Conservation (phyloP, 306 rosid genomes). For the Rosa lucieae region DNA sequence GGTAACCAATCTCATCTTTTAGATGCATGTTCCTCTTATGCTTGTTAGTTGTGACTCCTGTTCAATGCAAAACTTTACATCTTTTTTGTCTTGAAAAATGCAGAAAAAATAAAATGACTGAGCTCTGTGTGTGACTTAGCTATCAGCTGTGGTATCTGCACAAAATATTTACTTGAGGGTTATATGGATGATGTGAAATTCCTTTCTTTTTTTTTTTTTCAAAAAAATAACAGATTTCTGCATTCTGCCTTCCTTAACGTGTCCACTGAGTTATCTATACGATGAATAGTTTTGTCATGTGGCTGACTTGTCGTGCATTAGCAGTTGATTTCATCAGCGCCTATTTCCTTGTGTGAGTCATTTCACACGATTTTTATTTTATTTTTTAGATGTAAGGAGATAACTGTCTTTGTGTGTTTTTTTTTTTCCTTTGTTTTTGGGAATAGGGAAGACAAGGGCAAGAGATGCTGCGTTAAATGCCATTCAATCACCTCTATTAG, state of each 20-base stretch:
- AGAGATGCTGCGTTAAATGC: constrained; percentile 99
- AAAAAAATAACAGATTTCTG: background rate
- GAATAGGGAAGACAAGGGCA: constrained; percentile 93
- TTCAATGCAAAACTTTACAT: background rate
- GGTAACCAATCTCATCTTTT: background rate
- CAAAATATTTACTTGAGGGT: background rate
- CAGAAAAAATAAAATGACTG: background rate
- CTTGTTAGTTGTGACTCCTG: background rate
- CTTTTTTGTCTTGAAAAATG: background rate
- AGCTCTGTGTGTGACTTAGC: background rate
- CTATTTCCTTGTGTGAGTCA: background rate
- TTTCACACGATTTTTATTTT: background rate
- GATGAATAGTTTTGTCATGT: background rate
- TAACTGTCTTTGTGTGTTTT: constrained; percentile 17
- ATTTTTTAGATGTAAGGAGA: background rate
- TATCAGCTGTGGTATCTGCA: background rate
- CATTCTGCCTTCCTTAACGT: background rate
- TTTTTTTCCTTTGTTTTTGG: constrained; percentile 30
- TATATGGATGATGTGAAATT: background rate
- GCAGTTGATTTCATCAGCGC: background rate
- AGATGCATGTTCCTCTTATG: background rate
- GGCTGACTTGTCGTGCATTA: background rate
- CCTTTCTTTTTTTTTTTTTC: background rate
- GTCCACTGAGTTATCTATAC: background rate
- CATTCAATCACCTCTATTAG: constrained; percentile 94